Conservation (phyloP, 352 stramenopile genomes). For the Phytophthora fragariaefolia region DNA sequence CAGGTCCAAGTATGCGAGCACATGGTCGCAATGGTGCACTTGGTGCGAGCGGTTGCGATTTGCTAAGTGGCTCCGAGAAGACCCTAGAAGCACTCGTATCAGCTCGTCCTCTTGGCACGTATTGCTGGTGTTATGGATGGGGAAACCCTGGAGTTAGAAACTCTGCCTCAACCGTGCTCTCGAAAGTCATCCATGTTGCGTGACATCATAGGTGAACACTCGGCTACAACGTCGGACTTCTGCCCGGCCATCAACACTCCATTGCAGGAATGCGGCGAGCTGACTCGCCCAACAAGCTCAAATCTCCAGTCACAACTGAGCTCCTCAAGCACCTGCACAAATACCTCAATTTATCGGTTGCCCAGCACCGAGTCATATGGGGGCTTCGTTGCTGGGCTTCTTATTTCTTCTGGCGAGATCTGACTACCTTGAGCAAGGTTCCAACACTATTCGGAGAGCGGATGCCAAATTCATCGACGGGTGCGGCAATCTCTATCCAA, state of each 20-base stretch:
- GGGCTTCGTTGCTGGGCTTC: background rate
- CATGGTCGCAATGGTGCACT: background rate
- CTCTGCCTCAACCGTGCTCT: background rate
- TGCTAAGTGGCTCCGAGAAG: background rate
- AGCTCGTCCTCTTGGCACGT: background rate
- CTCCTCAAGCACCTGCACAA: background rate
- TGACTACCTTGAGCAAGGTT: background rate
- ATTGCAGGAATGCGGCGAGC: background rate
- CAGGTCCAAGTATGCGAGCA: background rate
- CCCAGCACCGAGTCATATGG: background rate
- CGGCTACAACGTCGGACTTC: background rate
- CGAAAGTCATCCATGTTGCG: background rate
- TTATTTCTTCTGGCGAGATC: background rate
- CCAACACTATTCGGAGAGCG: constrained; percentile 1
- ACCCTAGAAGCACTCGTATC: background rate
- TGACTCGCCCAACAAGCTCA: background rate
- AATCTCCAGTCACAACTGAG: background rate
- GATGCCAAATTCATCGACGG: background rate
- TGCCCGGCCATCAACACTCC: background rate
- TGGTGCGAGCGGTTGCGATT: background rate
- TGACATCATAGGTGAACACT: background rate
- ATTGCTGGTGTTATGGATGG: background rate
- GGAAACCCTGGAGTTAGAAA: background rate
- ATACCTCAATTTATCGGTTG: background rate
- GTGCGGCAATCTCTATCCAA: background rate